Conservation (phyloP, 306 rosid genomes). For the Begonia loranthoides region DNA sequence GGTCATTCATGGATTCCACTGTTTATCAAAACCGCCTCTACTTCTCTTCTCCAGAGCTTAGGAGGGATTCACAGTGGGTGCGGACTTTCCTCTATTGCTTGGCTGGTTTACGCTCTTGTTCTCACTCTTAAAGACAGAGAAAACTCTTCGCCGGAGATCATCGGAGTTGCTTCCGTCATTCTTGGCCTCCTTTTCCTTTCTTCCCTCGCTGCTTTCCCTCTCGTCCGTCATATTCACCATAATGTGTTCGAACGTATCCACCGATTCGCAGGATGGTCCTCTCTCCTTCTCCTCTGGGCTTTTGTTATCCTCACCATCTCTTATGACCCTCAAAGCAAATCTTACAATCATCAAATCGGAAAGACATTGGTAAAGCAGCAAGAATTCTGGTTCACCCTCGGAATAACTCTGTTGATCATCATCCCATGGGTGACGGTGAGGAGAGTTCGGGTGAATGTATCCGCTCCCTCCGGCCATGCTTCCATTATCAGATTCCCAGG, state of each 20-base stretch:
- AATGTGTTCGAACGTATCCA: conserved; percentile 50
- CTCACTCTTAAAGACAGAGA: conserved; percentile 22
- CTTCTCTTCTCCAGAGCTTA: conserved; percentile 59
- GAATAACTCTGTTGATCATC: conserved; percentile 31
- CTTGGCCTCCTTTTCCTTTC: conserved; percentile 44
- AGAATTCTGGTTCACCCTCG: conserved; percentile 41
- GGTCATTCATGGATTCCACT: conserved; percentile 41
- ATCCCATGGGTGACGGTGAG: conserved; percentile 45
- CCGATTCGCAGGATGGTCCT: conserved; percentile 55
- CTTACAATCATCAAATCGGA: conserved; percentile 12
- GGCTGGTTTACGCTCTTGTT: conserved; percentile 43
- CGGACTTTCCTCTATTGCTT: conserved; percentile 56
- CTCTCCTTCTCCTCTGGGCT: conserved; percentile 39
- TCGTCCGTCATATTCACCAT: conserved; percentile 59
- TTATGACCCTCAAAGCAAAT: conserved; percentile 23
- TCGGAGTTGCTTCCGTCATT: conserved; percentile 28
- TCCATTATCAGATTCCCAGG: conserved; percentile 42
- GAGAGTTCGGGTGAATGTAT: conserved; percentile 22
- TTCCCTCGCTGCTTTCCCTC: conserved; percentile 56
- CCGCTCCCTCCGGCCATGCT: conserved; percentile 43
- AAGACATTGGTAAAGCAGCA: conserved; percentile 20
- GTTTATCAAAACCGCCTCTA: conserved; percentile 29
- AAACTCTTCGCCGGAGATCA: conserved; percentile 28
- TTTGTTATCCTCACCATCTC: conserved; percentile 26
- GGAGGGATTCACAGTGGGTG: conserved; percentile 76